Evolutionary conservation across 345 rosid genomes (phyloP), one percentile per base, ranked within the genome.

Genomic region (Punica granatum): DNA sequence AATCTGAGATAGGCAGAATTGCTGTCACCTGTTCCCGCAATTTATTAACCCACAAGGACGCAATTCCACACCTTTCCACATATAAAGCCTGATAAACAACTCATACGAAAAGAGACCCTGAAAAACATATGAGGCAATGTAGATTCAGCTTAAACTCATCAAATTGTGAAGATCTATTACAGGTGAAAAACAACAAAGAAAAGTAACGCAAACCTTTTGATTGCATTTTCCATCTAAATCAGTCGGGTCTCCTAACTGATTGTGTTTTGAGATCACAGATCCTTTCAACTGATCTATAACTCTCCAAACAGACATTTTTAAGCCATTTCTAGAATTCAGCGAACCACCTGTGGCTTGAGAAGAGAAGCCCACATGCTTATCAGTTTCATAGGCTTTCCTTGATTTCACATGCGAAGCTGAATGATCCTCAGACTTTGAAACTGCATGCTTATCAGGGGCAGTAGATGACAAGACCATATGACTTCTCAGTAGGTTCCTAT

Each of bases 21-120:
- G 18, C 44, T 63, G 28, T 34, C 73, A 95, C 99, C 96, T 95
- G 80, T 92, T 95, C n/a, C 98, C 97, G 70, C 93, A 85, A 67
- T 95, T 95, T 71, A 79, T 77, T 64, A 95, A 88, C 49, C 99
- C 99, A 78, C 86, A 84, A 11, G 99, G 99, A 73, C 72, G 83
- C 69, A 92, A 73, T 73, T 88, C 92, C 64, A 67, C 80, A 74
- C 88, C 88, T 74, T 79, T 86, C 72, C 76, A 78, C 48, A 70
- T 73, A 75, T 92, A 92, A 49, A 95, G 78, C 77, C 85, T 84
- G 51, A 82, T 78, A 86, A 95, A 95, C 28, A 75, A 77, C 65
- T 92, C 92, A 63, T 90, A 95, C 41, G 90, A 70, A 77, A 92
- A 88, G 64, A 88, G 76, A 13, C 81, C 90, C 99, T 95, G 84